Base-by-base conservation (phyloP, 2,329 filamentous ascomycete species). In the Aspergillus caelatus region DNA sequence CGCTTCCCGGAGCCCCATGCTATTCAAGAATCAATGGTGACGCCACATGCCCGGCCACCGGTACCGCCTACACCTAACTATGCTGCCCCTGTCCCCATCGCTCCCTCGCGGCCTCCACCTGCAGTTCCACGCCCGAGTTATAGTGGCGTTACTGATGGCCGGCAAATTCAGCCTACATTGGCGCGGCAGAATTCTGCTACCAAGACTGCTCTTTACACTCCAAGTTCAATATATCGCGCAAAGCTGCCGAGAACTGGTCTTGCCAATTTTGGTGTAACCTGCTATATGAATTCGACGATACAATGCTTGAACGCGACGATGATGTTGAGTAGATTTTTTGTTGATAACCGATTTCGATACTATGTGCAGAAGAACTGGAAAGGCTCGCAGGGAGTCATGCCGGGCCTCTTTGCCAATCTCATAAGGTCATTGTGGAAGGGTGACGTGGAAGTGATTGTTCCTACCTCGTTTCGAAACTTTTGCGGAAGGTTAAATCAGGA, bases 281-380 rank as follows among this genome's bases (percentile, higher is more conserved):
- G 94, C 75, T 97, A 97, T 74, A 93, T 95, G 83, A 97, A 97
- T 77, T 90, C 92, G n/a, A 89, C 90, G 0, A 82, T 98, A 30
- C 94, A 98, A 77, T 91, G 91, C 64, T 81, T 97, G 21, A 91
- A 91, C 63, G 90, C 89, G 1, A 94, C 93, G 0, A 80, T 84
- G 10, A 81, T 84, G 21, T 77, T 90, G 48, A 86, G 85, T 74
- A 86, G 73, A 78, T 87, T 79, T 85, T 97, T 85, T 81, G 86
- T 79, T 75, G 88, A 79, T 81, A 90, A 81, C 73, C 90, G 74
- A 72, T 92, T 78, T 79, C 86, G 74, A 70, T 82, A 74, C 71
- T 85, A 78, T 84, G 86, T 90, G 69, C 87, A 82, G 72, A 83
- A 80, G 72, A 86, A 82, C 82, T 93, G 83, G 87, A 88, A 84